Evolutionary conservation across 371 early-diverging fungal genomes (phyloP).

Genomic region (Mucor piriformis): DNA sequence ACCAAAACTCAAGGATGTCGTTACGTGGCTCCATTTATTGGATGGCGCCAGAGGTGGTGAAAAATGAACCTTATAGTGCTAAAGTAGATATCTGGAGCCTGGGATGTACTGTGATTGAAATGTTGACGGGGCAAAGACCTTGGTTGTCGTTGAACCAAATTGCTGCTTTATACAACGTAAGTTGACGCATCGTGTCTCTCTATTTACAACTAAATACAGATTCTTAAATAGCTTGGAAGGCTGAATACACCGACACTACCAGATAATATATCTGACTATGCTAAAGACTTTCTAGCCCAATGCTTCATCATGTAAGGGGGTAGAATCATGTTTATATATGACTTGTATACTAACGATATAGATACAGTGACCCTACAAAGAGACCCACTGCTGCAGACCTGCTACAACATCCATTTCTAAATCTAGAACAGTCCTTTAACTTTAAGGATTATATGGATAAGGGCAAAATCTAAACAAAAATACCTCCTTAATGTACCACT

Average conservation of each 20-base stretch:
- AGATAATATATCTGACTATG: conserved; percentile 62
- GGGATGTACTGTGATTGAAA: conserved; percentile 88
- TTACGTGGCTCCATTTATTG: conserved; percentile 75
- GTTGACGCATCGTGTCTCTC: background rate
- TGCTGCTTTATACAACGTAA: conserved; percentile 73
- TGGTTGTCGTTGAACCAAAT: conserved; percentile 77
- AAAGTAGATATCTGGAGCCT: conserved; percentile 82
- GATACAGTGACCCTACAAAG: conserved; percentile 56
- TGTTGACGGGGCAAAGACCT: conserved; percentile 89
- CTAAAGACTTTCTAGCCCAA: conserved; percentile 62
- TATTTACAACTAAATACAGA: too few species aligned
- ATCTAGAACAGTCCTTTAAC: conserved; percentile 46
- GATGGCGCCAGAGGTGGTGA: conserved; percentile 96
- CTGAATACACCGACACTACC: conserved; percentile 72
- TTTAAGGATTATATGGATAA: conserved; percentile 48
- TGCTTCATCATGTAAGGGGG: conserved; percentile 68
- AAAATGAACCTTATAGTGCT: conserved; percentile 75
- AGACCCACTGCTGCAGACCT: conserved; percentile 72
- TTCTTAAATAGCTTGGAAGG: conserved; percentile 47
- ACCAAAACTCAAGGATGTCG: conserved; percentile 59
- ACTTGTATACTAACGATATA: too few species aligned
- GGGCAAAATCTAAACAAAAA: conserved; percentile 28
- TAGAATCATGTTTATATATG: too few species aligned
- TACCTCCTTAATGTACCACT: too few species aligned
- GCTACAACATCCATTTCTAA: conserved; percentile 52